A percentile compares a stretch with the other conserved stretches of the same genome.
Evolutionary conservation across 1,139 yeast genomes (phyloP).

Genomic region (Geotrichum fermentans): DNA sequence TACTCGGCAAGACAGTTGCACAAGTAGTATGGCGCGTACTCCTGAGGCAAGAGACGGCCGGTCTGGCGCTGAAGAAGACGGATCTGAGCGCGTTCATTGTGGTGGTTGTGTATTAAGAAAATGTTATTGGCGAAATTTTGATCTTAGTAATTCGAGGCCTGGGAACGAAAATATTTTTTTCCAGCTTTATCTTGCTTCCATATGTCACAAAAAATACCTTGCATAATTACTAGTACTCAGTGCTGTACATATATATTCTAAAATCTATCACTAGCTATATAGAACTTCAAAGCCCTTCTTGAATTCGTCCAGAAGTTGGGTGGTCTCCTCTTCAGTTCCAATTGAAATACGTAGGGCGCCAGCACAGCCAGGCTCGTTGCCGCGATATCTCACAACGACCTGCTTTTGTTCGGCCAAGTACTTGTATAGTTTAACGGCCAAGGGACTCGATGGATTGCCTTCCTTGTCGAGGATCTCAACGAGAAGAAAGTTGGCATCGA

Average conservation of each 20-base stretch:
- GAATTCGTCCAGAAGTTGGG: slow-evolving; percentile 50
- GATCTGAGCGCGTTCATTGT: background rate
- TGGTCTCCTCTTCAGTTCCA: slow-evolving; percentile 77
- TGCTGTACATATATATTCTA: background rate
- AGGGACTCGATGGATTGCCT: slow-evolving; percentile 55
- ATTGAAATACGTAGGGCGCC: slow-evolving; percentile 85
- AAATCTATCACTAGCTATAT: slow-evolving; percentile 1
- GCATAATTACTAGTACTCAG: too few species aligned
- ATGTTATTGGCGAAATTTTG: background rate
- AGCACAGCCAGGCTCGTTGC: slow-evolving; percentile 78
- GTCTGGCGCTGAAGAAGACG: too few species aligned
- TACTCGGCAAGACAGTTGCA: background rate
- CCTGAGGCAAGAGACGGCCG: too few species aligned
- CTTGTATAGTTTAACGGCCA: slow-evolving; percentile 63
- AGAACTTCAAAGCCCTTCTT: slow-evolving; percentile 35
- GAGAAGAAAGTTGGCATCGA: slow-evolving; percentile 79
- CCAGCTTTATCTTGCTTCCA: too few species aligned
- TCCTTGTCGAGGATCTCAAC: slow-evolving; percentile 59
- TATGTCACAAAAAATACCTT: too few species aligned
- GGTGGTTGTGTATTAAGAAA: background rate
- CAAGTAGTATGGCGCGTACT: too few species aligned
- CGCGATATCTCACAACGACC: slow-evolving; percentile 87
- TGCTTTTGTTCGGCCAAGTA: slow-evolving; percentile 64
- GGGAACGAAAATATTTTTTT: too few species aligned
- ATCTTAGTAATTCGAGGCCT: background rate